Conservation (phyloP, 768 basidiomycete genomes). For the Trametes gibbosa region DNA sequence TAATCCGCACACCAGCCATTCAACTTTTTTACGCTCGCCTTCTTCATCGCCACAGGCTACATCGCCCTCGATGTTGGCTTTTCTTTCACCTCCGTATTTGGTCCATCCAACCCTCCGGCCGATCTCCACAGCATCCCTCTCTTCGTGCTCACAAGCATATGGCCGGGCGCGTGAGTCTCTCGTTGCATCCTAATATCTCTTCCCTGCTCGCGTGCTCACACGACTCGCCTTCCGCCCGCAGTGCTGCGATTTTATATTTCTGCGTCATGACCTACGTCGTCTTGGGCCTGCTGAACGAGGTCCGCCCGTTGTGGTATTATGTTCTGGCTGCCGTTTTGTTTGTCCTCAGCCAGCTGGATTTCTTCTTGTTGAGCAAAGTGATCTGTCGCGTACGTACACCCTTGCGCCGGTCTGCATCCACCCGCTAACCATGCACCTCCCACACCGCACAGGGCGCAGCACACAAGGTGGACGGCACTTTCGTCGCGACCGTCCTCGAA, state of each 20-base stretch:
- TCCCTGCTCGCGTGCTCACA: background rate
- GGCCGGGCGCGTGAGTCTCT: constrained; percentile 68
- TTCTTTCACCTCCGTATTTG: constrained; percentile 58
- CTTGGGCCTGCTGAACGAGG: constrained; percentile 70
- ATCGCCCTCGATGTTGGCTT: constrained; percentile 82
- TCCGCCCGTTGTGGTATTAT: constrained; percentile 78
- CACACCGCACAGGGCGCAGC: constrained; percentile 47
- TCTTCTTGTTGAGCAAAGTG: constrained; percentile 74
- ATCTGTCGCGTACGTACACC: constrained; percentile 64
- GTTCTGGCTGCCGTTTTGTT: constrained; percentile 73
- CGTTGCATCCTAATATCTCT: background rate
- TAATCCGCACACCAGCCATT: constrained; percentile 50
- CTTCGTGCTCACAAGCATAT: constrained; percentile 77
- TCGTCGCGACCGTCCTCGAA: constrained; percentile 82
- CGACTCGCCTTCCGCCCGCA: constrained; percentile 24
- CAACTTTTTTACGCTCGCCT: constrained; percentile 47
- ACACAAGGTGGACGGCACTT: constrained; percentile 78
- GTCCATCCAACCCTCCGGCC: constrained; percentile 54
- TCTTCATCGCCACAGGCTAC: constrained; percentile 76
- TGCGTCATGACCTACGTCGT: constrained; percentile 80
- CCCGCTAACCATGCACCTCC: background rate
- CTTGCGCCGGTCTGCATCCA: background rate
- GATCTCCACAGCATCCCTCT: constrained; percentile 66
- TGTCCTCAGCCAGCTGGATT: constrained; percentile 75
- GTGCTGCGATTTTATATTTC: constrained; percentile 69